These are phyloP conservation scores for Crotalaria pallida DNA, from an alignment of 306 rosid genomes.

Conservation along the genomic window DNA sequence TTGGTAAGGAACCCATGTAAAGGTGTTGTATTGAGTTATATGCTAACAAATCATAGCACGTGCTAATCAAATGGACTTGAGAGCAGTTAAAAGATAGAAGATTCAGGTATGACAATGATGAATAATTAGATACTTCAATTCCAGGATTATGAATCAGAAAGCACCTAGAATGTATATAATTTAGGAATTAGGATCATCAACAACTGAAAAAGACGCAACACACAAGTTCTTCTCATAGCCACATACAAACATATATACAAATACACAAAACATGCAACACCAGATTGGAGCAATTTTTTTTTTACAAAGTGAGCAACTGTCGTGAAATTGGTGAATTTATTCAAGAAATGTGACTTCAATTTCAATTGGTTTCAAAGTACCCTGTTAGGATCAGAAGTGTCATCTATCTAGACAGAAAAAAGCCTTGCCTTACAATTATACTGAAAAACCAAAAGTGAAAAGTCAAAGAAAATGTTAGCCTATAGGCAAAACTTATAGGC, in stretches of 20 bases:
- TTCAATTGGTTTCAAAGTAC: neutral
- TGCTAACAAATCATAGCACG: neutral
- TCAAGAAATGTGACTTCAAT: neutral
- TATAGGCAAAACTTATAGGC: no score
- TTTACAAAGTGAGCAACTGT: neutral
- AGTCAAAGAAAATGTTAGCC: no score
- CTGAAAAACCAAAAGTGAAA: no score
- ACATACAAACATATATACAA: neutral
- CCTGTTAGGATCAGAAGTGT: neutral
- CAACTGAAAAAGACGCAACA: neutral
- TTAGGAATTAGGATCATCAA: neutral
- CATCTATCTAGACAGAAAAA: neutral
- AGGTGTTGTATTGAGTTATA: neutral
- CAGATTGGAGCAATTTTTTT: neutral
- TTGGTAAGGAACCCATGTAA: neutral
- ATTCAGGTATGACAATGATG: neutral
- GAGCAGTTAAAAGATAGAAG: neutral
- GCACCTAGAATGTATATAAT: neutral
- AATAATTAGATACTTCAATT: neutral
- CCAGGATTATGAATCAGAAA: neutral
- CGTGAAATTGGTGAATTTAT: neutral
- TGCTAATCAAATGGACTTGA: neutral
- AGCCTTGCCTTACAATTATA: no score
- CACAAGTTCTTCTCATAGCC: neutral
- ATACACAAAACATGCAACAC: neutral